These are phyloP conservation scores for Cladophialophora yegresii DNA, from an alignment of 2,329 filamentous ascomycete genomes.

Conservation along the genomic window DNA sequence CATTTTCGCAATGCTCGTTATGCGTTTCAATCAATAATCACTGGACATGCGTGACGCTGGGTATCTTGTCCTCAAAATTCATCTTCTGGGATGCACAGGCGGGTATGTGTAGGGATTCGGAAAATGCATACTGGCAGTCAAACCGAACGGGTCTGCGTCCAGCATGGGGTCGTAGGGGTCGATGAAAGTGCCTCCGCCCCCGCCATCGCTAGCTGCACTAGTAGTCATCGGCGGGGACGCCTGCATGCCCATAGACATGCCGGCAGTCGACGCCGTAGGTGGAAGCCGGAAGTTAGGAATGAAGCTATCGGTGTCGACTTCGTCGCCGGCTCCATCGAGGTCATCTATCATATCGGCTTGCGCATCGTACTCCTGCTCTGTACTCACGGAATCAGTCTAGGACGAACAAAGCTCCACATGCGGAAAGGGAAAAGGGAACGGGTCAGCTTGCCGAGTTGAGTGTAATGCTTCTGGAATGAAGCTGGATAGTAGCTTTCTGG, in stretches of 20 bases:
- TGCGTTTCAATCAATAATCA: constrained; percentile 2
- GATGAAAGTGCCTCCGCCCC: constrained; percentile 55
- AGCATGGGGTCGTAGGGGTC: constrained; percentile 81
- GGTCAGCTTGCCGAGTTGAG: constrained; percentile 86
- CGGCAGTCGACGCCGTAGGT: constrained; percentile 34
- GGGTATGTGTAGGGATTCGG: constrained; percentile 69
- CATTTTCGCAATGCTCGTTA: constrained; percentile 5
- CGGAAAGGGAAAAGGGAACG: constrained; percentile 49
- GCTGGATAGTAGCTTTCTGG: constrained; percentile 72
- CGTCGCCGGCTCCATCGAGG: constrained; percentile 60
- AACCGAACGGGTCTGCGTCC: constrained; percentile 89
- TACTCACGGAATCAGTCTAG: constrained; percentile 67
- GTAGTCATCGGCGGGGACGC: constrained; percentile 47
- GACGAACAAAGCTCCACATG: constrained; percentile 64
- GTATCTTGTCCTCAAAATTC: constrained; percentile 7
- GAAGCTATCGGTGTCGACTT: constrained; percentile 69
- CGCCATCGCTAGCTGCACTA: constrained; percentile 43
- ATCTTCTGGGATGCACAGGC: constrained; percentile 28
- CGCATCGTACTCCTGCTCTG: constrained; percentile 97
- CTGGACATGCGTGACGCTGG: background rate
- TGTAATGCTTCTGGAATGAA: constrained; percentile 90
- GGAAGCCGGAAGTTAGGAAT: constrained; percentile 53
- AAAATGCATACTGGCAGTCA: constrained; percentile 94
- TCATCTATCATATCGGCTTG: constrained; percentile 88
- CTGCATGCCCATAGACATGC: constrained; percentile 47